Conservation (phyloP, 108 stramenopile species). For the Skeletonema potamos region DNA sequence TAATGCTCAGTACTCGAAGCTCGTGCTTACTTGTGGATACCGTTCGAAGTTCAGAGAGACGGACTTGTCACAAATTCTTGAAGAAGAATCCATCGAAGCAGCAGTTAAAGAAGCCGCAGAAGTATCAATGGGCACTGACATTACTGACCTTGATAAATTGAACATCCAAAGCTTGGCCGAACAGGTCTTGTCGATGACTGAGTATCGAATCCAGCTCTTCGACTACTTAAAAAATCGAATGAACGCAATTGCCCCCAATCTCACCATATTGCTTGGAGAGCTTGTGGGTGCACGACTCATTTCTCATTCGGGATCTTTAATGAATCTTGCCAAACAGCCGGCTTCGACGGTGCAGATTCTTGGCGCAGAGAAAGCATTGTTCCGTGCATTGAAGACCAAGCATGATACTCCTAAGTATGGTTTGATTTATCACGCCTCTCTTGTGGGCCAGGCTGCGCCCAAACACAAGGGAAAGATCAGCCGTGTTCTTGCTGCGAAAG, state of each 20-base stretch:
- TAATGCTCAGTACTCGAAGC: constrained; percentile 95
- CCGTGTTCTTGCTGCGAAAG: constrained; percentile 99
- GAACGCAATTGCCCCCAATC: constrained; percentile 99
- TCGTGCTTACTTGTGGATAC: constrained; percentile 91
- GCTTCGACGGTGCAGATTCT: constrained; percentile 99
- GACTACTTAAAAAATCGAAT: constrained; percentile 99
- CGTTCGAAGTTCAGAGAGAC: constrained; percentile 77
- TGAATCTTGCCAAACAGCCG: constrained; percentile 99
- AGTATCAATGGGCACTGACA: constrained; percentile 99
- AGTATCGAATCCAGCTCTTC: constrained; percentile 97
- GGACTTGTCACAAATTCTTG: constrained; percentile 93
- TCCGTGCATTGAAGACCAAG: constrained; percentile 99
- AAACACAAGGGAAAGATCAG: constrained; percentile 99
- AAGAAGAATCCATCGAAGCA: constrained; percentile 82
- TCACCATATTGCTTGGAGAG: constrained; percentile 98
- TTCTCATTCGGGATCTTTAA: constrained; percentile 97
- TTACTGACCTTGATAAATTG: constrained; percentile 92
- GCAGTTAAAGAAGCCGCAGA: constrained; percentile 98
- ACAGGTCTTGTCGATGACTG: constrained; percentile 96
- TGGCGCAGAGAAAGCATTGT: constrained; percentile 99
- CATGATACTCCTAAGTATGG: constrained; percentile 99
- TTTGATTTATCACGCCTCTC: constrained; percentile 99
- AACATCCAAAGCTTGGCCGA: constrained; percentile 93
- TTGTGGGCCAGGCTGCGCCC: constrained; percentile 98
- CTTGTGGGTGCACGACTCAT: constrained; percentile 98